Base-by-base conservation (phyloP, 1,139 yeast genomes). In the Suhomyces bribrorum region DNA sequence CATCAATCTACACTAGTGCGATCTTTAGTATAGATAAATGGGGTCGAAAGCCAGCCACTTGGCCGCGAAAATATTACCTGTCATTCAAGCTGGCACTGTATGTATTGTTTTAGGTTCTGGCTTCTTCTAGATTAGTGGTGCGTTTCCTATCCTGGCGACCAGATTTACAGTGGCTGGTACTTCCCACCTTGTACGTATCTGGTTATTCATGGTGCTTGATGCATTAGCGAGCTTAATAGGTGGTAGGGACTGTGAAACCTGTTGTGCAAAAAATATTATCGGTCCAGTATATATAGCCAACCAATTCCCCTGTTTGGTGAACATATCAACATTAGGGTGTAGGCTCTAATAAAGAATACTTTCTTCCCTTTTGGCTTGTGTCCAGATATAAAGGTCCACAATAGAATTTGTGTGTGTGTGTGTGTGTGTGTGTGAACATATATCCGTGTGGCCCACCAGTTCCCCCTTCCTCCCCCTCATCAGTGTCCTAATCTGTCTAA, bases 141-240 rank as follows among this genome's bases (percentile, higher is more conserved):
- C 26, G 33, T 34, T 20, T 20, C 23, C 23, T n/a, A 8, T 20
- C 23, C 26, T 12, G 29, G 33, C 29, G 24, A 25, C 37, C 37
- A 34, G 33, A 25, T 14, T 27, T 27, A 12, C 31, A 33, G 35
- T 31, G 37, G 43, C 43, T 39, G 43, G 43, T 26, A 16, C 14
- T 14, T 12, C 24, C 14, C 15, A 36, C 39, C 32, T 35, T 39
- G 32, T 14, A 25, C 16, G 26, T 15, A 18, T 20, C 37, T 39
- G 39, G 39, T 36, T 35, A 34, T 26, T 29, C 9, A 22, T 23
- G 24, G 17, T 26, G 26, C 24, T 15, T 12, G n/a, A 14, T 30
- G 28, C 43, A 22, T 39, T 29, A 39, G 43, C 43, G 43, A 39
- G 29, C 24, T 34, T 34, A 32, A 29, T 12, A 29, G 11, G 11